Percentiles rank a stretch among this genome's conserved stretches.
Evolutionary conservation across 2,329 filamentous ascomycete species (phyloP).

Genomic region (Aspergillus persii): DNA sequence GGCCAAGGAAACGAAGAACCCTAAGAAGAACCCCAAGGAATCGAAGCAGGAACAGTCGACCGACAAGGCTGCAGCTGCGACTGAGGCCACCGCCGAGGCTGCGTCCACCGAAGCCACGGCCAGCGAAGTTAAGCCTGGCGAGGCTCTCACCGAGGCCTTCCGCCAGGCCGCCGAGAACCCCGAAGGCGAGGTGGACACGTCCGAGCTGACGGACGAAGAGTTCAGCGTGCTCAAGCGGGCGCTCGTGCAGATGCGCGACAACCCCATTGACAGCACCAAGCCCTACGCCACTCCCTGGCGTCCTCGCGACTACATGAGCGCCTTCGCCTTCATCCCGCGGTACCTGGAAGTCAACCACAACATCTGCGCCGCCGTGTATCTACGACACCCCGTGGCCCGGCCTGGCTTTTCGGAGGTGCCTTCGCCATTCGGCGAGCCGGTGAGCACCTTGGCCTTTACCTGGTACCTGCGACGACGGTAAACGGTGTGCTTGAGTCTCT

Average conservation of each 20-base stretch:
- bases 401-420: constrained; percentile 79
- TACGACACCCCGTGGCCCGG: constrained; percentile 88
- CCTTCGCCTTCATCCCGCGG: constrained; percentile 90
- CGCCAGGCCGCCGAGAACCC: constrained; percentile 30
- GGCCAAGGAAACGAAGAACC: constrained; percentile 19
- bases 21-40: constrained; percentile 21
- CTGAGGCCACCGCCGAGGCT: constrained; percentile 7
- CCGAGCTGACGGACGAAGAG: constrained; percentile 49
- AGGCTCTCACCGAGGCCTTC: constrained; percentile 35
- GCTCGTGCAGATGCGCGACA: constrained; percentile 65
- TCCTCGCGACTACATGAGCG: constrained; percentile 80
- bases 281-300: constrained; percentile 90
- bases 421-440: constrained; percentile 69
- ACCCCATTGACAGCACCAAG: constrained; percentile 72
- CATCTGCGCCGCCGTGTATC: constrained; percentile 90
- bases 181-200: constrained; percentile 37
- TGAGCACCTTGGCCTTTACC: constrained; percentile 81
- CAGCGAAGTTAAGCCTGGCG: constrained; percentile 19
- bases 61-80: constrained; percentile 7
- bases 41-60: constrained; percentile 18
- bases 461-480: constrained; percentile 89
- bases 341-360: constrained; percentile 98
- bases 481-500: constrained; percentile 16
- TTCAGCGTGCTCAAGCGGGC: constrained; percentile 52
- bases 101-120: constrained; percentile 13